Percentiles rank a stretch among this genome's conserved stretches.
Evolutionary conservation across 208 protist species (phyloP).

Genomic region (Leishmania aethiopica): DNA sequence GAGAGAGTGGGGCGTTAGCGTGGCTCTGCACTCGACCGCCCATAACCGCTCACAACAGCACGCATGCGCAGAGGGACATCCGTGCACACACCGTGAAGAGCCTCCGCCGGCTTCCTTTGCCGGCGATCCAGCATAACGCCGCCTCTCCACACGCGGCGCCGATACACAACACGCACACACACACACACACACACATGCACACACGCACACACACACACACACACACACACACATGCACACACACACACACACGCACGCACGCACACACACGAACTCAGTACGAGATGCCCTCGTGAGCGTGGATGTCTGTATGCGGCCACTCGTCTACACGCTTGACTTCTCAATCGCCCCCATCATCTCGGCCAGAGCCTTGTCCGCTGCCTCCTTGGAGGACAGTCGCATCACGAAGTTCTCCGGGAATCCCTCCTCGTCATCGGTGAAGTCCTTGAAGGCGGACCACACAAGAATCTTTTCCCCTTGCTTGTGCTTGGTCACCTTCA

Average conservation of each 20-base stretch:
- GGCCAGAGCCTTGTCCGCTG: conserved; percentile 58
- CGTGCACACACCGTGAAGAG: not conserved
- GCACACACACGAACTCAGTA: not conserved
- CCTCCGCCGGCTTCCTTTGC: not conserved
- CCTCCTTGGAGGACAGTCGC: conserved; percentile 69
- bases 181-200: not conserved
- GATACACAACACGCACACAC: not conserved
- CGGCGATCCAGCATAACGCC: not conserved
- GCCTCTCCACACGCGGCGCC: not conserved
- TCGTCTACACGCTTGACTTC: conserved; percentile 35
- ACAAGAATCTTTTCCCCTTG: conserved; percentile 75
- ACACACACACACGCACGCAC: not conserved
- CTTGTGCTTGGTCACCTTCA: conserved; percentile 74
- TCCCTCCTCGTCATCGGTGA: conserved; percentile 86
- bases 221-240: not conserved
- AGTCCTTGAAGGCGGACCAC: conserved; percentile 85
- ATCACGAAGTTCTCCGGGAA: conserved; percentile 88
- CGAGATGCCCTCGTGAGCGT: not conserved
- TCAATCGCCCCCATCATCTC: conserved; percentile 68
- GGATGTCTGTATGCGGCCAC: not conserved
- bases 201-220: not conserved
- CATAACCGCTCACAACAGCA: not conserved
- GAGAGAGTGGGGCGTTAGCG: not conserved
- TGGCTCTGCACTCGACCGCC: not conserved
- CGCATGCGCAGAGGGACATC: not conserved